Percentiles rank a stretch among this genome's conserved stretches.
These are phyloP conservation scores for Colletotrichum caudatum DNA, from an alignment of 2,329 filamentous ascomycete species.

Conservation along the genomic window DNA sequence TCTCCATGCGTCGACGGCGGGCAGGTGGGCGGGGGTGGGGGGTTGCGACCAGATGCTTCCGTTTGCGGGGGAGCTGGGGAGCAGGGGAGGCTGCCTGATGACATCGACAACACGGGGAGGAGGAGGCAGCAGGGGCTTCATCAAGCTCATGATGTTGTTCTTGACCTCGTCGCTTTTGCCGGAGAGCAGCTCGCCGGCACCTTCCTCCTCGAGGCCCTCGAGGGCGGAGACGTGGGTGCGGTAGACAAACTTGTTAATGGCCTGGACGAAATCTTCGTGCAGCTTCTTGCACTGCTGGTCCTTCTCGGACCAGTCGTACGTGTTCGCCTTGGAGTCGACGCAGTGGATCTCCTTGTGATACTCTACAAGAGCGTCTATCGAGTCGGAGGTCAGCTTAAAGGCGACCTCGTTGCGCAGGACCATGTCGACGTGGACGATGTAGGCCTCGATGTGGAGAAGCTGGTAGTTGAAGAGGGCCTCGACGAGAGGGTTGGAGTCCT, in stretches of 20 bases:
- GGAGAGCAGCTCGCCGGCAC: constrained; percentile 90
- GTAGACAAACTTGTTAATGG: constrained; percentile 97
- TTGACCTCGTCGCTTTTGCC: constrained; percentile 96
- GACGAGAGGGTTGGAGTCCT: constrained; percentile 83
- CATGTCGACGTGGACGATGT: constrained; percentile 99
- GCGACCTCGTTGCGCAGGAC: constrained; percentile 97
- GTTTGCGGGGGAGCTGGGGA: constrained; percentile 83
- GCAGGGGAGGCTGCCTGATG: constrained; percentile 84
- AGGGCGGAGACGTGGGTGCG: constrained; percentile 88
- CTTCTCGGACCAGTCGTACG: constrained; percentile 97
- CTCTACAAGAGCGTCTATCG: constrained; percentile 92
- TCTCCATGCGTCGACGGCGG: constrained; percentile 88
- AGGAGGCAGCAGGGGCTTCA: constrained; percentile 87
- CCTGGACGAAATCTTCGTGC: constrained; percentile 95
- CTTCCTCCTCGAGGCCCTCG: constrained; percentile 96
- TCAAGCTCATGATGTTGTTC: constrained; percentile 83
- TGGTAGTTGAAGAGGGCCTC: constrained; percentile 94
- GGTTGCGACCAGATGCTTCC: constrained; percentile 81
- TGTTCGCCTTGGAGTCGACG: constrained; percentile 87
- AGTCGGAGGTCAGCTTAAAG: constrained; percentile 95
- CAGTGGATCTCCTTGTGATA: constrained; percentile 98
- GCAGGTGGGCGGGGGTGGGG: constrained; percentile 72
- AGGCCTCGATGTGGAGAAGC: constrained; percentile 93
- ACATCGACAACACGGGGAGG: constrained; percentile 91
- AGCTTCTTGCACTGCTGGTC: constrained; percentile 96